These are phyloP conservation scores for Mycena chlorophos DNA, from an alignment of 768 basidiomycete genomes.

Conservation along the genomic window DNA sequence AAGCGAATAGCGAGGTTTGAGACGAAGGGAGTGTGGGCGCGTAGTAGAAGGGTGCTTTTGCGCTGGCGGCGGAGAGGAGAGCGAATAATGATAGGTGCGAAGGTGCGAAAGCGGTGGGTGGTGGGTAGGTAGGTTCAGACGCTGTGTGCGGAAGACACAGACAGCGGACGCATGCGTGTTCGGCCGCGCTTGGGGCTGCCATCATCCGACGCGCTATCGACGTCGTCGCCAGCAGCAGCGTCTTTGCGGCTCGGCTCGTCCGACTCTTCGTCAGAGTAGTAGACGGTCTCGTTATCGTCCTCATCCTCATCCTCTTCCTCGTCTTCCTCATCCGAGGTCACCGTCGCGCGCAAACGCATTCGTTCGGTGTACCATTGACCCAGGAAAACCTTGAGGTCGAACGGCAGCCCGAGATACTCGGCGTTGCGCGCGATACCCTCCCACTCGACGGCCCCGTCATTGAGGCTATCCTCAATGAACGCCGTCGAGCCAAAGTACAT, in stretches of 20 bases:
- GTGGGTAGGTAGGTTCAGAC: conserved; percentile 15
- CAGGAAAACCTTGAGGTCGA: conserved; percentile 76
- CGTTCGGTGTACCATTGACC: conserved; percentile 73
- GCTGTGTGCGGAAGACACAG: conserved; percentile 30
- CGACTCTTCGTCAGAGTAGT: conserved; percentile 32
- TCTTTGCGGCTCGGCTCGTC: conserved; percentile 32
- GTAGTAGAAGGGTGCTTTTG: conserved; percentile 9
- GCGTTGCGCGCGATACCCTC: conserved; percentile 87
- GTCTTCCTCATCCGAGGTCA: conserved; percentile 23
- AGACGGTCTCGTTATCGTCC: conserved; percentile 27
- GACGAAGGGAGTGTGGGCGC: conserved; percentile 21
- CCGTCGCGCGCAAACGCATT: conserved; percentile 43
- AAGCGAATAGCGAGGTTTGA: conserved; percentile 5
- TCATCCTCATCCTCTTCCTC: conserved; percentile 38
- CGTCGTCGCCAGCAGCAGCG: conserved; percentile 30
- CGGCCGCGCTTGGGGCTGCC: conserved; percentile 41
- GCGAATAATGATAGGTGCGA: conserved; percentile 27
- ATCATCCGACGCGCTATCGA: conserved; percentile 39
- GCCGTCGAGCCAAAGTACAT: conserved; percentile 76
- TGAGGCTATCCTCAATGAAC: conserved; percentile 67
- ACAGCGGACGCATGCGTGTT: conserved; percentile 41
- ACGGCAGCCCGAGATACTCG: conserved; percentile 79
- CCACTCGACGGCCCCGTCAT: conserved; percentile 69
- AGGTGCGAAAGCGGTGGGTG: conserved; percentile 6
- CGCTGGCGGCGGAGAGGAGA: conserved; percentile 5